Evolutionary conservation across 306 rosid species (phyloP).

Genomic region (Astragalus membranaceus): DNA sequence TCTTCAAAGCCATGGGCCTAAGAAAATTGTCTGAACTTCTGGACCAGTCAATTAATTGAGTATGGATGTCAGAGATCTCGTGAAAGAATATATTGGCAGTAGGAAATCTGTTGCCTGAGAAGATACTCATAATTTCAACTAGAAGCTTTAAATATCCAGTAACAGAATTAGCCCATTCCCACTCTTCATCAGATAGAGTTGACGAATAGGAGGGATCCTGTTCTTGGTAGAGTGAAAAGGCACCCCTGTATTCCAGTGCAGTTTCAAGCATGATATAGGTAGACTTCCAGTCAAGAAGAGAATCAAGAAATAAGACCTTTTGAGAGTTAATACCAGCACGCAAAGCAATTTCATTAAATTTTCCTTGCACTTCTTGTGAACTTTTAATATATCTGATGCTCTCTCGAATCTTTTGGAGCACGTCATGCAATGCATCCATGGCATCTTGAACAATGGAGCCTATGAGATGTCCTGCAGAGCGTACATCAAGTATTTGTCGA

Average conservation of each 20-base stretch:
- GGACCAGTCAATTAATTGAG: conserved; percentile 84
- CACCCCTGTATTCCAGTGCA: conserved; percentile 67
- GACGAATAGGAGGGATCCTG: conserved; percentile 58
- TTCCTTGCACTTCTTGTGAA: conserved; percentile 60
- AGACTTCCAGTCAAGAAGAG: conserved; percentile 65
- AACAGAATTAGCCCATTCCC: conserved; percentile 62
- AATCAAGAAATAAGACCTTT: conserved; percentile 60
- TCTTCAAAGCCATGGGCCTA: conserved; percentile 57
- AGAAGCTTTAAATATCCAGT: conserved; percentile 69
- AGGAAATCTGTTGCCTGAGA: conserved; percentile 57
- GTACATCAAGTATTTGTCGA: conserved; percentile 67
- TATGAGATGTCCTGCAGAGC: conserved; percentile 74
- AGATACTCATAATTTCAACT: conserved; percentile 60
- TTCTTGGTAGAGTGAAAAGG: conserved; percentile 58
- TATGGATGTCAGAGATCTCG: conserved; percentile 85
- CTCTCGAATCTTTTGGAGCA: conserved; percentile 71
- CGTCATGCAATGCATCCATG: conserved; percentile 52
- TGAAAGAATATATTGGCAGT: conserved; percentile 82
- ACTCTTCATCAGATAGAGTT: conserved; percentile 63
- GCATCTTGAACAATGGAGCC: conserved; percentile 60
- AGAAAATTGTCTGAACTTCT: conserved; percentile 71
- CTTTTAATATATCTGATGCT: conserved; percentile 64
- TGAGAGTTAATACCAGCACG: conserved; percentile 52
- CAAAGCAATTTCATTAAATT: conserved; percentile 68
- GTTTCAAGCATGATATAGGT: conserved; percentile 77